These are phyloP conservation scores for Debaryomyces psychrophilus DNA, from an alignment of 1,139 yeast genomes.

Conservation along the genomic window DNA sequence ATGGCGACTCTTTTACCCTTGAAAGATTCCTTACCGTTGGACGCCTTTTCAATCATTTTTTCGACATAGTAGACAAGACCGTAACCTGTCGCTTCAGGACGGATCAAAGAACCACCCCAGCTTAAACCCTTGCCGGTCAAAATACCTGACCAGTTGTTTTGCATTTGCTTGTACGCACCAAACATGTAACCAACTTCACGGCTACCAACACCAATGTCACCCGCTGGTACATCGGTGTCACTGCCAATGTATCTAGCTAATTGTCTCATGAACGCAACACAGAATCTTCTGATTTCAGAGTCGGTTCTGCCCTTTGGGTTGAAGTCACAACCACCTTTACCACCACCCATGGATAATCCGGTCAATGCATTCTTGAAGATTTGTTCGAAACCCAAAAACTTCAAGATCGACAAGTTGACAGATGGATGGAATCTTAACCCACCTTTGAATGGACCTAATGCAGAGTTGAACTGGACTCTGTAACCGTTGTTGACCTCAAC, in stretches of 20 bases:
- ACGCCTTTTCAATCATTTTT: conserved; percentile 94
- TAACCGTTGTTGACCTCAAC: conserved; percentile 94
- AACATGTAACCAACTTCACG: conserved; percentile 88
- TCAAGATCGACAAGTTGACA: conserved; percentile 90
- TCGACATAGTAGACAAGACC: conserved; percentile 96
- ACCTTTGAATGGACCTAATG: conserved; percentile 98
- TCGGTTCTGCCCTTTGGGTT: conserved; percentile 95
- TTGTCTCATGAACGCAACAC: conserved; percentile 94
- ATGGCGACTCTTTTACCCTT: conserved; percentile 92
- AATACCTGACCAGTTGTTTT: conserved; percentile 95
- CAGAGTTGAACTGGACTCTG: conserved; percentile 98
- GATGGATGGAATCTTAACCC: conserved; percentile 98
- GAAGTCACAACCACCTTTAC: conserved; percentile 98
- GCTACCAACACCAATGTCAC: conserved; percentile 96
- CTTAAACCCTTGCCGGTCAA: conserved; percentile 96
- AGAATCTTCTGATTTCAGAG: conserved; percentile 93
- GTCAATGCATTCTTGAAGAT: conserved; percentile 98
- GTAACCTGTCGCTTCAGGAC: conserved; percentile 99
- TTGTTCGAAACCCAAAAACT: conserved; percentile 97
- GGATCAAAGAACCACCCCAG: conserved; percentile 99
- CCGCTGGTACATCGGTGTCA: conserved; percentile 96
- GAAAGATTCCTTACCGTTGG: conserved; percentile 85
- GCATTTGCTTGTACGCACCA: conserved; percentile 94
- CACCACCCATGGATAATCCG: conserved; percentile 98
- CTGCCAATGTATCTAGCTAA: conserved; percentile 95